Base-by-base conservation (phyloP, 2,329 filamentous ascomycete genomes). In the Penicillium aurantiogriseum region DNA sequence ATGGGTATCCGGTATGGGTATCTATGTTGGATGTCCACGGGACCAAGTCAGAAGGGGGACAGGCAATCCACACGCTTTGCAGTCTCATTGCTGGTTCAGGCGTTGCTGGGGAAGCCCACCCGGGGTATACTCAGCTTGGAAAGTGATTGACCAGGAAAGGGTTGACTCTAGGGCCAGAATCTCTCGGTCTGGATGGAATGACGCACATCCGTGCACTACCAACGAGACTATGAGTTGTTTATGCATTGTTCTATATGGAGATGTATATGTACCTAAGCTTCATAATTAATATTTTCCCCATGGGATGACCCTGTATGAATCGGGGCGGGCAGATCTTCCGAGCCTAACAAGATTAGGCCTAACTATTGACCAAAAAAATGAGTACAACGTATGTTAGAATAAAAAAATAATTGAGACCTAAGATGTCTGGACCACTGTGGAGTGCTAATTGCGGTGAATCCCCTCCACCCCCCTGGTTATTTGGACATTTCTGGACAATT, bases 121-220 rank as follows among this genome's bases (percentile, higher is more conserved):
- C 19, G 21, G 27, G 21, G 47, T 23, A 36, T 29, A 33, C 47
- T 56, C n/a, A 44, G 47, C 53, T 56, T 45, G 54, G 54, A 29
- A 56, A 56, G 42, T 56, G 54, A 53, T 56, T 56, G 54, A 56
- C 42, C 54, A 21, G 19, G 48, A 36, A 56, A 56, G 53, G 46
- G 53, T 31, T 38, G 46, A 17, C 44, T 55, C 25, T 38, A 47
- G 54, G 54, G 49, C 54, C 35, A 46, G 42, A 56, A 56, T 56
- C 42, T 56, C 40, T 42, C 33, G 42, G 48, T 40, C 42, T 47
- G 48, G 31, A 33, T 47, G 49, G 54, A 53, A 56, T 56, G 54
- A 56, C 54, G 49, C 54, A 53, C 42, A 35, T 56, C 27, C 47
- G 33, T 52, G 54, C 54, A 31, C 47, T 40, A 35, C 38, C 19